phyloP scores from a whole-genome alignment of 179 eudicot species.

The Sideroxylon spinosum region DNA sequence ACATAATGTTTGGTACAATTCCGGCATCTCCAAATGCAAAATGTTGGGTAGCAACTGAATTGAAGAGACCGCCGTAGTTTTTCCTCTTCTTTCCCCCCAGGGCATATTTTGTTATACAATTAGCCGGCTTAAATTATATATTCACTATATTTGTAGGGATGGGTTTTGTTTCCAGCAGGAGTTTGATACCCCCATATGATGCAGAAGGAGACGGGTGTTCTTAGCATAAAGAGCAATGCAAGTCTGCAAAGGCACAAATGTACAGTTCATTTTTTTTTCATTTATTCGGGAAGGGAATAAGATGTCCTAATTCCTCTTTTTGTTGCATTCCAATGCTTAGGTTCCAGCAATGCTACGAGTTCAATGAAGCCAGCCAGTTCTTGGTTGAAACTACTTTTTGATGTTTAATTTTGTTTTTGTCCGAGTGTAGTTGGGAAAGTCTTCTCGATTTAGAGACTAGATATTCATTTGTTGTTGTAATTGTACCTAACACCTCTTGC shows the following conservation, averaged over 20 bases:
- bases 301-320: neutral
- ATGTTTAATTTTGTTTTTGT: too few species aligned
- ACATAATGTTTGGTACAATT: neutral
- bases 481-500: too few species aligned
- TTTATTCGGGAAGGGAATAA: conserved; percentile 22
- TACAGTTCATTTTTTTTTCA: conserved; percentile 28
- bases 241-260: conserved; percentile 14
- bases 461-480: too few species aligned
- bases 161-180: conserved; percentile 15
- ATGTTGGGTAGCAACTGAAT: neutral
- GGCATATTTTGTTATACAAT: conserved; percentile 4
- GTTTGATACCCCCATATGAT: conserved; percentile 17
- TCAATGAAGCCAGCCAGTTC: neutral
- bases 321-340: neutral
- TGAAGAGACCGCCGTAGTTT: neutral
- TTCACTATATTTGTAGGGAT: conserved; percentile 3
- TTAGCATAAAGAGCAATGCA: conserved; percentile 2
- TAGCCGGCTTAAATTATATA: conserved; percentile 5
- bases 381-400: too few species aligned
- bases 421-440: too few species aligned
- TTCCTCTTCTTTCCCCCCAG: neutral
- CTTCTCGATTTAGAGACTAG: too few species aligned
- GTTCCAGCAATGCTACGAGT: neutral
- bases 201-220: conserved; percentile 15
- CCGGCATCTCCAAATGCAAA: conserved; percentile 3